These are phyloP conservation scores for Chlamydomonas urium DNA, from an alignment of 139 green algal genomes.

Conservation along the genomic window DNA sequence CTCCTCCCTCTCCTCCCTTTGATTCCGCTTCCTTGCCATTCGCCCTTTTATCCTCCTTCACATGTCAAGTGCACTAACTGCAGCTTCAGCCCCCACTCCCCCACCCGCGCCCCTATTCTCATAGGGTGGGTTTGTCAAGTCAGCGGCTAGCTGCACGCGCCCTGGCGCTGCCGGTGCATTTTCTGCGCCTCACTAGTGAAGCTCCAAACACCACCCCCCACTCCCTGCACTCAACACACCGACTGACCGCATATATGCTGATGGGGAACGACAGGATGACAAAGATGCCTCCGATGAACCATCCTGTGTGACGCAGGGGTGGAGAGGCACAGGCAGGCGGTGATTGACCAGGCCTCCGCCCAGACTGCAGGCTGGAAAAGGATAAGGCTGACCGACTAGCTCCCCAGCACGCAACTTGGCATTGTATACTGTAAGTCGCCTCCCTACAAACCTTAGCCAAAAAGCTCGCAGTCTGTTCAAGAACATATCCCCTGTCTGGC, in stretches of 20 bases:
- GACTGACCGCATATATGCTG: slow-evolving; percentile 78
- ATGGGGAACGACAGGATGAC: slow-evolving; percentile 84
- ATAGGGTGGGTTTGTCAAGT: not conserved
- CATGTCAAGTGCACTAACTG: too few relatives aligned
- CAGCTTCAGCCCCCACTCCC: too few relatives aligned
- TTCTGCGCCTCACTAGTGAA: not conserved
- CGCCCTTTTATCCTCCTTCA: too few relatives aligned
- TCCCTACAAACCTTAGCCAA: not conserved
- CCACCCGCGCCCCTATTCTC: too few relatives aligned
- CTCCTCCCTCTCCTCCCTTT: too few relatives aligned
- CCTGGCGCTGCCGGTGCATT: not conserved
- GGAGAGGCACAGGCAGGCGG: not conserved
- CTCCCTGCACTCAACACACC: not conserved
- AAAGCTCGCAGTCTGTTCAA: not conserved
- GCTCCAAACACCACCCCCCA: not conserved
- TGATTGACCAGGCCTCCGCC: not conserved
- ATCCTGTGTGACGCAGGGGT: slow-evolving; percentile 49
- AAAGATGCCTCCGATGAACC: slow-evolving; percentile 90
- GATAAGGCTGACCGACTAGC: not conserved
- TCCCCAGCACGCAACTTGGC: not conserved
- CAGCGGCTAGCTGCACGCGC: not conserved
- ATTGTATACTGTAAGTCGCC: not conserved
- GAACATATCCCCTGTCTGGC: not conserved
- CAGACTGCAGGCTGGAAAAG: too few relatives aligned
- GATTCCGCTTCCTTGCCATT: too few relatives aligned